These are phyloP conservation scores for Calvatia gigantea DNA, from an alignment of 768 basidiomycete genomes.

Conservation along the genomic window DNA sequence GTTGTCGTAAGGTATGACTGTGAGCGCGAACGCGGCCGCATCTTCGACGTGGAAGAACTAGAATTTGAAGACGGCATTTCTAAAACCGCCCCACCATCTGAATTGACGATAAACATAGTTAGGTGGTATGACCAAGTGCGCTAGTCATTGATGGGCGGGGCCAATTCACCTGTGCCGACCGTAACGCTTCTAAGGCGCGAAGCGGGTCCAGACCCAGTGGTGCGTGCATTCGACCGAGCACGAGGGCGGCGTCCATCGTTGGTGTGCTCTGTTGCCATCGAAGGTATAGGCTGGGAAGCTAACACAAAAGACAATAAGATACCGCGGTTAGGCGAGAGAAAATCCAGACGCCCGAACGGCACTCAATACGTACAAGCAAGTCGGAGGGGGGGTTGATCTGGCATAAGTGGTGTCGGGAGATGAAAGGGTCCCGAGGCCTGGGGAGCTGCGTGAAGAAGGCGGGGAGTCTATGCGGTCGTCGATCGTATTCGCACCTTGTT, in stretches of 20 bases:
- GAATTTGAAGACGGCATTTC: neutral
- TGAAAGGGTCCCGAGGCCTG: neutral
- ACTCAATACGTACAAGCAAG: conserved; percentile 5
- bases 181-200: conserved; percentile 3
- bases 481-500: no score
- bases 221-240: conserved; percentile 7
- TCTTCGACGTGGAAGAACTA: conserved; percentile 6
- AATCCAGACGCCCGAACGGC: neutral
- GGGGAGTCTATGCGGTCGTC: neutral
- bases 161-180: neutral
- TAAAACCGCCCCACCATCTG: conserved; percentile 3
- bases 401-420: conserved; percentile 2
- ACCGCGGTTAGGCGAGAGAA: neutral
- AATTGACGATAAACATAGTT: conserved; percentile 6
- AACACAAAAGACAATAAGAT: neutral
- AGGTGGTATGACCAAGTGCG: neutral
- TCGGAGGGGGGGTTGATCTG: conserved; percentile 1
- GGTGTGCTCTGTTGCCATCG: neutral
- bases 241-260: conserved; percentile 8
- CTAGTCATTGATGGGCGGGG: neutral
- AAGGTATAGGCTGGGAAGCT: neutral
- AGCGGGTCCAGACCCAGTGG: neutral
- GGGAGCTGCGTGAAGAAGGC: neutral
- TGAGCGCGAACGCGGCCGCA: conserved; percentile 9
- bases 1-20: conserved; percentile 6